phyloP scores from a whole-genome alignment of 2,329 filamentous ascomycete genomes.

The Colletotrichum sansevieriae region DNA sequence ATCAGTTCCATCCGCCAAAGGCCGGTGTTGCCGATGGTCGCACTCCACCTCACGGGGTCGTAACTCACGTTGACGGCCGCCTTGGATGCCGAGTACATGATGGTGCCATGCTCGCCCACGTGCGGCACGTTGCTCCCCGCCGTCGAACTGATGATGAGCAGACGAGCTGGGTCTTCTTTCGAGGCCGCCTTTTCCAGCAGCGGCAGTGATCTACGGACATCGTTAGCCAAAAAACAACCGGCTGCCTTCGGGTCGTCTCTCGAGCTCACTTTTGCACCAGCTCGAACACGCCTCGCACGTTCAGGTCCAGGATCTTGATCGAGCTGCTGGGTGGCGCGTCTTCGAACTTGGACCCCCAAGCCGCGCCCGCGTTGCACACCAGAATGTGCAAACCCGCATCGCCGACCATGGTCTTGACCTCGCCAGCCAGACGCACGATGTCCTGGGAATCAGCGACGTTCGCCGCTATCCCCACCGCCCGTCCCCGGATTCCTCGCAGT shows the following conservation, averaged over 20 bases:
- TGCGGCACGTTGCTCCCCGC: constrained; percentile 74
- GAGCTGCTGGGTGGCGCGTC: constrained; percentile 71
- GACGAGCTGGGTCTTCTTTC: constrained; percentile 66
- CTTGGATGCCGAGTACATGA: constrained; percentile 77
- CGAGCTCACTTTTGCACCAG: constrained; percentile 68
- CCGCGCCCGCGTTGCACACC: constrained; percentile 79
- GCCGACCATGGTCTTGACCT: constrained; percentile 69
- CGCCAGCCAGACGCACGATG: constrained; percentile 69
- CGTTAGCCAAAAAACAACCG: background rate
- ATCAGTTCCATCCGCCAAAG: background rate
- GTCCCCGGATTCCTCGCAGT: constrained; percentile 68
- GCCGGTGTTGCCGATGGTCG: no score
- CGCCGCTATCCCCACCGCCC: constrained; percentile 74
- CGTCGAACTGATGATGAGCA: constrained; percentile 76
- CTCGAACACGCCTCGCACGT: constrained; percentile 79
- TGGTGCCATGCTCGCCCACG: constrained; percentile 71
- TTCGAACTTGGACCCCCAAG: constrained; percentile 77
- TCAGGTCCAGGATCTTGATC: constrained; percentile 76
- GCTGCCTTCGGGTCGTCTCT: background rate
- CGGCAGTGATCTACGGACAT: constrained; percentile 44
- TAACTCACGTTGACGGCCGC: constrained; percentile 65
- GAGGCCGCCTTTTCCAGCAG: constrained; percentile 61
- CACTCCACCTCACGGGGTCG: no score
- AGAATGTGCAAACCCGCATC: constrained; percentile 73
- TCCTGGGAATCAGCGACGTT: constrained; percentile 73